These are phyloP conservation scores for Choiromyces venosus DNA, from an alignment of 495 filamentous ascomycete genomes.

Conservation along the genomic window DNA sequence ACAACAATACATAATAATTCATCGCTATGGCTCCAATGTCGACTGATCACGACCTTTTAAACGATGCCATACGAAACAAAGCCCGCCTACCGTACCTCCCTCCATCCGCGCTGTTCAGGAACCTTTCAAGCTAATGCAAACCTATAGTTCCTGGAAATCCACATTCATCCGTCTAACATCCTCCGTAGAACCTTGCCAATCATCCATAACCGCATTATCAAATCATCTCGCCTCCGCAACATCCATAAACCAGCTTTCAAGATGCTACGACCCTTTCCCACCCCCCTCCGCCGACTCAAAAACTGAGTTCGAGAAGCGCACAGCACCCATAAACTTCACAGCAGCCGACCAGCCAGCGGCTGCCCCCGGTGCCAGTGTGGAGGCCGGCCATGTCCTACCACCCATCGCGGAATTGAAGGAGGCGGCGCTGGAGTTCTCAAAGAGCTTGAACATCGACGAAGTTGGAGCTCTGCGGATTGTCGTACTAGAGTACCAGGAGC, in stretches of 20 bases:
- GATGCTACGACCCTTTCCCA: conserved; percentile 51
- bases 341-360: conserved; percentile 52
- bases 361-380: background rate
- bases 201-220: conserved; percentile 26
- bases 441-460: conserved; percentile 70
- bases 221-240: conserved; percentile 57
- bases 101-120: background rate
- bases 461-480: conserved; percentile 73
- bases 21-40: conserved; percentile 35
- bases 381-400: conserved; percentile 22
- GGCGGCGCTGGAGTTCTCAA: conserved; percentile 79
- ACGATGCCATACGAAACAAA: conserved; percentile 40
- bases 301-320: conserved; percentile 74
- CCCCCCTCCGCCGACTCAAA: conserved; percentile 57
- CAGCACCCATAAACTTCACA: conserved; percentile 81
- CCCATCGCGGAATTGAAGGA: conserved; percentile 70
- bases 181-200: conserved; percentile 21
- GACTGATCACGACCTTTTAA: conserved; percentile 38
- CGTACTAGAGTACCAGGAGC: conserved; percentile 75
- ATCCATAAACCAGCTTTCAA: conserved; percentile 47
- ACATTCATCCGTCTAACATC: conserved; percentile 39
- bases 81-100: conserved; percentile 35
- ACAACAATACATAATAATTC: background rate
- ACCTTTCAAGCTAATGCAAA: conserved; percentile 8
- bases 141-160: conserved; percentile 39